Evolutionary conservation across 2,329 filamentous ascomycete genomes (phyloP).

Genomic region (Hypomyces rosellus): DNA sequence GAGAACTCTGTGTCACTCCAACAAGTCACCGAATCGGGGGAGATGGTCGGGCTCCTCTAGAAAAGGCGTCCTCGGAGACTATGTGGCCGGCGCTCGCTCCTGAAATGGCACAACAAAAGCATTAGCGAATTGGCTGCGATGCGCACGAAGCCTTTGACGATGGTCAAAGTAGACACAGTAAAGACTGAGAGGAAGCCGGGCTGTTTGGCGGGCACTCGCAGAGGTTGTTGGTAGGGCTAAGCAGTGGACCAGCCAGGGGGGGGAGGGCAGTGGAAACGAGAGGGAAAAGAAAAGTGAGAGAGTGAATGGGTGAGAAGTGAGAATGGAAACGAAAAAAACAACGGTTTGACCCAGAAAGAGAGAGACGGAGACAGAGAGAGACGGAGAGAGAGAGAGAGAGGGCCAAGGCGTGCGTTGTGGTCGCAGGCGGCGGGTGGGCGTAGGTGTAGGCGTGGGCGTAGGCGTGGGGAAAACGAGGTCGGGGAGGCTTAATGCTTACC

Average conservation of each 20-base stretch:
- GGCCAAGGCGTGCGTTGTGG: constrained; percentile 3
- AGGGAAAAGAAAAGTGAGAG: constrained; percentile 5
- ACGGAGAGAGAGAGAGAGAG: constrained; percentile 11
- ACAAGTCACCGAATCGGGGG: constrained; percentile 7
- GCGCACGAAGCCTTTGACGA: constrained; percentile 5
- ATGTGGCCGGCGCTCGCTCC: constrained; percentile 13
- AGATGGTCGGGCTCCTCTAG: constrained; percentile 7
- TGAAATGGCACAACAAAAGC: constrained; percentile 6
- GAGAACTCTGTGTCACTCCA: constrained; percentile 13
- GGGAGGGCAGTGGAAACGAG: background rate
- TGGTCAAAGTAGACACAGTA: background rate
- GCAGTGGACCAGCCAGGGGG: constrained; percentile 12
- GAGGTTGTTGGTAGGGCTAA: background rate
- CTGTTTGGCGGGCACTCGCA: constrained; percentile 3
- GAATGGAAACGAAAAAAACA: constrained; percentile 1
- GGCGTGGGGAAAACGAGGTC: constrained; percentile 9
- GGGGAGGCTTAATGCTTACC: constrained; percentile 28
- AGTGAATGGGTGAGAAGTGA: background rate
- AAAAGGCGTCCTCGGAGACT: constrained; percentile 8
- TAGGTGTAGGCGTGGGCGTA: constrained; percentile 2
- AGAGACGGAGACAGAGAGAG: background rate
- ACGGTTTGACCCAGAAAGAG: too few species aligned
- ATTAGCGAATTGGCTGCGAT: constrained; percentile 11
- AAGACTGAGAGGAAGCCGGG: constrained; percentile 1
- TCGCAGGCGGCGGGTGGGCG: constrained; percentile 7